Evolutionary conservation across 2,329 filamentous ascomycete species (phyloP), one percentile per base, ranked within the genome.

Genomic region (Penicillium sp.): DNA sequence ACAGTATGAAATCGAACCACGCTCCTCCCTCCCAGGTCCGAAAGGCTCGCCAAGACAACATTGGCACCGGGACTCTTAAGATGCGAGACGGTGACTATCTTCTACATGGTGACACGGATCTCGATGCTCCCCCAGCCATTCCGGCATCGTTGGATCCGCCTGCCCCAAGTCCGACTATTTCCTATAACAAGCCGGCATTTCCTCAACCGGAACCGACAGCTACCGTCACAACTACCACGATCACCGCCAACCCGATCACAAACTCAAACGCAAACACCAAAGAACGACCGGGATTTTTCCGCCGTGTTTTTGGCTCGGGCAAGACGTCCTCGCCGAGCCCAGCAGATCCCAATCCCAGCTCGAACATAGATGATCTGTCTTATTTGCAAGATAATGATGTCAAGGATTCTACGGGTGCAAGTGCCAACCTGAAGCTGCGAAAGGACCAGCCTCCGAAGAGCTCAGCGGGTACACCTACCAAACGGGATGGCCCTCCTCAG

Each of bases 201-300:
- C 64, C 68, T 37, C 68, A 66, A 53, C 68, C 66, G 53, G 73
- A 64, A 55, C 69, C 70, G 54, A 73, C 64, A 54, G 74, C 69
- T 58, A 47, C 48, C 23, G 47, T 25, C 13, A 56, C 56, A 20
- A 53, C 52, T 10, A 59, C 55, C 13, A 53, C 48, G 2, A 47
- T 53, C 15, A 55, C 43, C 6, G 41, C 53, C 3, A 48, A 38
- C 10, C 42, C 46, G 27, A 49, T n/a, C 20, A 25, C 37, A 23
- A 13, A 7, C 10, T 37, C 33, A 20, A 37, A 23, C 7, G 13
- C 50, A 32, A 48, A n/a, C 12, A 75, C 76, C 45, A 88, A 87
- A 65, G 85, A 89, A 63, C 83, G 84, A 49, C 88, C 82, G 7
- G 91, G 93, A 18, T 97, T 98, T 75, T 97, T 97, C 75, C 84